Percentiles rank a stretch among this genome's conserved stretches.
Conservation (phyloP, 768 basidiomycete species). For the Rhodosporidiobolus odoratus region DNA sequence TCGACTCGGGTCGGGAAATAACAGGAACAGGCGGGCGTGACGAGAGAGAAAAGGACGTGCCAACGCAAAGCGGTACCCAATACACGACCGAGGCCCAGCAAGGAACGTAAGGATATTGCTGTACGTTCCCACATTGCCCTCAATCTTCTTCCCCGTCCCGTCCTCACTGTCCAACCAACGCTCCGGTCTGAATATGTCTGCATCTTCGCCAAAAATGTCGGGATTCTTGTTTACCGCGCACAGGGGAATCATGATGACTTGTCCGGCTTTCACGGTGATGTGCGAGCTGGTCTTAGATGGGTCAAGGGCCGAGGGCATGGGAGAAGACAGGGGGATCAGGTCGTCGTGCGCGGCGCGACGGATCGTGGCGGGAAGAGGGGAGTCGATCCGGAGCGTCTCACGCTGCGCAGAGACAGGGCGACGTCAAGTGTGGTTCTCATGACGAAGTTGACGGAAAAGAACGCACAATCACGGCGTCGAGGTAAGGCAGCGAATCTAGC, state of each 20-base stretch:
- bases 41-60: no score
- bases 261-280: slow-evolving; percentile 52
- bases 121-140: slow-evolving; percentile 52
- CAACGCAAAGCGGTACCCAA: slow-evolving; percentile 20
- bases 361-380: slow-evolving; percentile 74
- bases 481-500: slow-evolving; percentile 34
- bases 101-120: slow-evolving; percentile 46
- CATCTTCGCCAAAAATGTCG: slow-evolving; percentile 63
- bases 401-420: slow-evolving; percentile 42
- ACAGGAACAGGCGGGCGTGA: no score
- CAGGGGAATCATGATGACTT: slow-evolving; percentile 60
- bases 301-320: slow-evolving; percentile 13
- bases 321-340: slow-evolving; percentile 58
- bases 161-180: slow-evolving; percentile 51
- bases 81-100: slow-evolving; percentile 26
- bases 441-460: neutral
- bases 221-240: slow-evolving; percentile 57
- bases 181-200: slow-evolving; percentile 60
- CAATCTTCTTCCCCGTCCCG: slow-evolving; percentile 45
- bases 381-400: slow-evolving; percentile 68
- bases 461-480: slow-evolving; percentile 36
- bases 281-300: slow-evolving; percentile 10
- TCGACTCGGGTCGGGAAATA: no score
- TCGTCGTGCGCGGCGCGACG: slow-evolving; percentile 71
- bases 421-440: neutral